phyloP scores from a whole-genome alignment of 129 eudicot genomes.

The Arctium minus region DNA sequence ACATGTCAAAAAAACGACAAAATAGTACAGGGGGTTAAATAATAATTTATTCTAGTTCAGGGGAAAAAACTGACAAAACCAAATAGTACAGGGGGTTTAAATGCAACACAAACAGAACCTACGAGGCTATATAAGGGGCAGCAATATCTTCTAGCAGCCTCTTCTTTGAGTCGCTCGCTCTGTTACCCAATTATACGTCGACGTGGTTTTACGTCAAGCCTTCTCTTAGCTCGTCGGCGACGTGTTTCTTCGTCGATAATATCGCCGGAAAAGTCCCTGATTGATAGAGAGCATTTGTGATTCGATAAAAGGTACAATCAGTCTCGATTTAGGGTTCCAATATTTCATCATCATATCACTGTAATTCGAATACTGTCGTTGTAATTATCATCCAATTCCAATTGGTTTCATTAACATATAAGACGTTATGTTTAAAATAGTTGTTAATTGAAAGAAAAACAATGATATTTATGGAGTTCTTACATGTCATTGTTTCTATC shows the following conservation, averaged over 20 bases:
- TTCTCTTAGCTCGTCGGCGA: neutral
- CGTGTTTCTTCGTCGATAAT: constrained; percentile 9
- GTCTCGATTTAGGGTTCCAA: constrained; percentile 24
- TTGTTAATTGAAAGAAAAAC: neutral
- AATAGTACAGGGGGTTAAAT: neutral
- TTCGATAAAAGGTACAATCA: constrained; percentile 23
- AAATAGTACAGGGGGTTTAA: constrained; percentile 2
- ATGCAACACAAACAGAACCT: neutral
- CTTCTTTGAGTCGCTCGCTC: constrained; percentile 6
- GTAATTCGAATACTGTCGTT: neutral
- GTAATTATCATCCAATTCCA: neutral
- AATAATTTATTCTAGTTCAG: neutral
- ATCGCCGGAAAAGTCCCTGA: constrained; percentile 11
- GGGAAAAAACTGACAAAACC: neutral
- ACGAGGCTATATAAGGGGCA: neutral
- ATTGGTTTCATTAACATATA: neutral
- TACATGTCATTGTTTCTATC: neutral
- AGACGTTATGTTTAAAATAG: neutral
- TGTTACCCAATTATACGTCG: constrained; percentile 9
- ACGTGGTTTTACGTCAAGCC: constrained; percentile 1
- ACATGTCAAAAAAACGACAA: neutral
- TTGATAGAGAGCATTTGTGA: neutral
- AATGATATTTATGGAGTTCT: neutral
- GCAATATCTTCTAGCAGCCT: constrained; percentile 15
- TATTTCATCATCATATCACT: neutral